These are phyloP conservation scores for Beauveria caledonica DNA, from an alignment of 2,329 filamentous ascomycete species.

Conservation along the genomic window DNA sequence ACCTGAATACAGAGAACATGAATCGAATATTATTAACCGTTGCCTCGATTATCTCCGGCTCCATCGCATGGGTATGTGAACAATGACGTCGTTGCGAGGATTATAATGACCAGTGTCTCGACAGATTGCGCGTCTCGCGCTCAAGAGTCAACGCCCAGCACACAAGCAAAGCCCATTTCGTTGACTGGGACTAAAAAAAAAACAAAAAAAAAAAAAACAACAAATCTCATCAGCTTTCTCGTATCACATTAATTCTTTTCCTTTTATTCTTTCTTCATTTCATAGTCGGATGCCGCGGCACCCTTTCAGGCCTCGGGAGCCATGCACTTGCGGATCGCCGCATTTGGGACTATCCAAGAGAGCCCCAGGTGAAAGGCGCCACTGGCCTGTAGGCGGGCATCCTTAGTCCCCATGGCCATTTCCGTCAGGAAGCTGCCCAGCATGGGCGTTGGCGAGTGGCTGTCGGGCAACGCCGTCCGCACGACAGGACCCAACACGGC, in stretches of 20 bases:
- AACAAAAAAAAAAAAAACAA: background rate
- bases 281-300: background rate
- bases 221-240: background rate
- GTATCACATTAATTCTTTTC: too few species aligned
- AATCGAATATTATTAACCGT: too few species aligned
- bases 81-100: too few species aligned
- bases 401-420: conserved; percentile 36
- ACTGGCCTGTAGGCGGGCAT: conserved; percentile 15
- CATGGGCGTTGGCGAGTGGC: conserved; percentile 33
- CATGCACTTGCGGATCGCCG: conserved; percentile 26
- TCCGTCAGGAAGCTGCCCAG: conserved; percentile 37
- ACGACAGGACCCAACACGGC: conserved; percentile 21
- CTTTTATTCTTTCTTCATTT: background rate
- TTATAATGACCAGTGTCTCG: too few species aligned
- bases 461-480: conserved; percentile 14
- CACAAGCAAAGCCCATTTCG: too few species aligned
- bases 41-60: too few species aligned
- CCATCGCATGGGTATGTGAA: too few species aligned
- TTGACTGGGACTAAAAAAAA: background rate
- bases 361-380: conserved; percentile 27
- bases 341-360: conserved; percentile 29
- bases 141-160: too few species aligned
- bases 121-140: too few species aligned
- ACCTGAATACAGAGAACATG: too few species aligned
- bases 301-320: conserved; percentile 15